These are phyloP conservation scores for Rhizoclosmatium sp. DNA, from an alignment of 192 early-diverging fungal genomes.

Conservation along the genomic window DNA sequence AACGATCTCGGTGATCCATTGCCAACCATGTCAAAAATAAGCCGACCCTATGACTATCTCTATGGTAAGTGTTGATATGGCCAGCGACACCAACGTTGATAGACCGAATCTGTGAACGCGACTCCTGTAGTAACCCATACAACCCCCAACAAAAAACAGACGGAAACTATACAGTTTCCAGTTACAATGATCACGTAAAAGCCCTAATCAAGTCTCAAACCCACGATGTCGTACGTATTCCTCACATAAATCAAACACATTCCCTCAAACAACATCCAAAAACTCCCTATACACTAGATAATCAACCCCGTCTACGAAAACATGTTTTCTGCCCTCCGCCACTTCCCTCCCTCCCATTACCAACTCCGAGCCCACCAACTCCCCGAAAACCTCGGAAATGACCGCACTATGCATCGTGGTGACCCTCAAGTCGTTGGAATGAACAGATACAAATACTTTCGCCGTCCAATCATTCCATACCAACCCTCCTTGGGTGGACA, in stretches of 20 bases:
- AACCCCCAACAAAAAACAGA: constrained; percentile 41
- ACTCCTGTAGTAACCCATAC: not conserved
- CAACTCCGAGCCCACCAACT: constrained; percentile 44
- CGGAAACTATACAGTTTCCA: constrained; percentile 62
- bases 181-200: constrained; percentile 59
- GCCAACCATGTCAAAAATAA: constrained; percentile 4
- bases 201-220: constrained; percentile 52
- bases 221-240: constrained; percentile 56
- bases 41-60: constrained; percentile 64
- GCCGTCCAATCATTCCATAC: constrained; percentile 67
- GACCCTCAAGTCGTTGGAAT: constrained; percentile 53
- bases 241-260: not conserved
- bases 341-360: constrained; percentile 49
- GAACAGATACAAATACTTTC: constrained; percentile 68
- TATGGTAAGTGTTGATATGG: constrained; percentile 50
- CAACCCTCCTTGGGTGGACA: constrained; percentile 60
- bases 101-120: not conserved
- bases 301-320: constrained; percentile 64
- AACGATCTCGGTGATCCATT: not conserved
- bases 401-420: constrained; percentile 47
- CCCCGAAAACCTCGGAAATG: constrained; percentile 50
- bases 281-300: constrained; percentile 38
- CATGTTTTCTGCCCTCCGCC: constrained; percentile 65
- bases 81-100: not conserved
- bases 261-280: constrained; percentile 22